Conservation (phyloP, 1,284 basidiomycete genomes). For the Lentinula novae-zelandiae region DNA sequence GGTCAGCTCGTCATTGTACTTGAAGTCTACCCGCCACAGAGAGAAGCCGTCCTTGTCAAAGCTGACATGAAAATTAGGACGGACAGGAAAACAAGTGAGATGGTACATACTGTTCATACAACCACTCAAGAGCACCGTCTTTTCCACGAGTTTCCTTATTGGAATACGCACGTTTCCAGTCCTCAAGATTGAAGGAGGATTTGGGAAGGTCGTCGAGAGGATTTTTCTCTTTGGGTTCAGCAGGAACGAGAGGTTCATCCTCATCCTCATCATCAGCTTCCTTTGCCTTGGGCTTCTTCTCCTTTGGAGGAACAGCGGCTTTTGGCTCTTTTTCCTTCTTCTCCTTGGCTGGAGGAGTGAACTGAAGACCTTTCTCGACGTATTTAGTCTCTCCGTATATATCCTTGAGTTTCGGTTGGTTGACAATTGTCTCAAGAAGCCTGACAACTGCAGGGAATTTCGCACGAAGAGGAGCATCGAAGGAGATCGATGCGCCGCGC, state of each 20-base stretch:
- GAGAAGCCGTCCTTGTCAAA: slow-evolving; percentile 92
- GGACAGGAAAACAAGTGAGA: neutral
- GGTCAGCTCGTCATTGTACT: slow-evolving; percentile 95
- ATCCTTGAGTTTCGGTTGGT: slow-evolving; percentile 74
- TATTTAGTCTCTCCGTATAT: slow-evolving; percentile 63
- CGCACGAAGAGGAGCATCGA: slow-evolving; percentile 65
- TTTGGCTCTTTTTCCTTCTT: slow-evolving; percentile 45
- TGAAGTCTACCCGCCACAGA: slow-evolving; percentile 91
- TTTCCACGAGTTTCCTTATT: slow-evolving; percentile 91
- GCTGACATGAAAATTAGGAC: slow-evolving; percentile 43
- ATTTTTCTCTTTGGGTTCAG: slow-evolving; percentile 77
- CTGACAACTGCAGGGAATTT: slow-evolving; percentile 80
- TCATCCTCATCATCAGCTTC: slow-evolving; percentile 58
- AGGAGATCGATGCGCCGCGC: slow-evolving; percentile 42
- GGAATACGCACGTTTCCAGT: slow-evolving; percentile 97
- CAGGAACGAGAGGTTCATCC: slow-evolving; percentile 37
- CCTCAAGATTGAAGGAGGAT: slow-evolving; percentile 91
- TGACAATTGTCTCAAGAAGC: slow-evolving; percentile 79
- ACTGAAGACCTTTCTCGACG: slow-evolving; percentile 71
- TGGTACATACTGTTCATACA: slow-evolving; percentile 79
- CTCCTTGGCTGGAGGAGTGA: slow-evolving; percentile 72
- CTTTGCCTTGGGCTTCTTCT: slow-evolving; percentile 62
- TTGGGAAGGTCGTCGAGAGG: slow-evolving; percentile 92
- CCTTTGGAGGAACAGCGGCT: slow-evolving; percentile 48
- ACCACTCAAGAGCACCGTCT: slow-evolving; percentile 78